A percentile compares a stretch with the other conserved stretches of the same genome.
phyloP scores from a whole-genome alignment of 208 protist genomes.

The Sergeia podlipaevii region DNA sequence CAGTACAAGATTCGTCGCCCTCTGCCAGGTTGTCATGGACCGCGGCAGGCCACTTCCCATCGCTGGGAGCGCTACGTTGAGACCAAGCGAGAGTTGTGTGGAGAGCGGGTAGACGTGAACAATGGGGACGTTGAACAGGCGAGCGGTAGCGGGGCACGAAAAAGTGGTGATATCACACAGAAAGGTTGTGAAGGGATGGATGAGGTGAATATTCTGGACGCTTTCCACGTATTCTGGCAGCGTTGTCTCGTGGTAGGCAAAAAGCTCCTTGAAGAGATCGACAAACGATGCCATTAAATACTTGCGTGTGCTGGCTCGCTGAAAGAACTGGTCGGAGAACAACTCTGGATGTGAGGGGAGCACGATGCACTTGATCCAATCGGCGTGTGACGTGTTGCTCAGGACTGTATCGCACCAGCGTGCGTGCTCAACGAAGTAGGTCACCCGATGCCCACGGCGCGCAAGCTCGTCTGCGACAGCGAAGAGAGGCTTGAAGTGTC shows the following conservation, averaged over 20 bases:
- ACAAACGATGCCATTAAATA: conserved; percentile 14
- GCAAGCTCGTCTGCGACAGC: conserved; percentile 37
- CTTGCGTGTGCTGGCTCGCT: conserved; percentile 9
- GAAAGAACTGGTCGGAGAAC: conserved; percentile 18
- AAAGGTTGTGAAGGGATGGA: conserved; percentile 33
- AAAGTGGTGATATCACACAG: conserved; percentile 41
- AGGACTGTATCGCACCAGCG: conserved; percentile 33
- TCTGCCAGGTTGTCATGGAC: conserved; percentile 20
- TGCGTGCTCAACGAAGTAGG: conserved; percentile 35
- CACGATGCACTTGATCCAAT: conserved; percentile 17
- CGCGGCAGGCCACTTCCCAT: conserved; percentile 34
- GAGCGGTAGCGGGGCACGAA: conserved; percentile 24
- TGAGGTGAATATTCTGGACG: conserved; percentile 13
- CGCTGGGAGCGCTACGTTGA: conserved; percentile 26
- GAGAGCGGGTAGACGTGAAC: conserved; percentile 41
- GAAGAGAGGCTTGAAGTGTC: conserved; percentile 41
- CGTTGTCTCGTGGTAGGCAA: conserved; percentile 29
- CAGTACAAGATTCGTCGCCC: conserved; percentile 18
- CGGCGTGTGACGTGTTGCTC: conserved; percentile 3
- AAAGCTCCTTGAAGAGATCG: conserved; percentile 15
- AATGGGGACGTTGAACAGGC: conserved; percentile 21
- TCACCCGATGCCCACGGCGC: conserved; percentile 41
- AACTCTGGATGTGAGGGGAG: conserved; percentile 14
- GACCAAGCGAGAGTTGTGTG: conserved; percentile 26
- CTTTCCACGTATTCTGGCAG: conserved; percentile 26